Conservation (phyloP, 108 stramenopile species). For the Fragilariopsis cylindrus region DNA sequence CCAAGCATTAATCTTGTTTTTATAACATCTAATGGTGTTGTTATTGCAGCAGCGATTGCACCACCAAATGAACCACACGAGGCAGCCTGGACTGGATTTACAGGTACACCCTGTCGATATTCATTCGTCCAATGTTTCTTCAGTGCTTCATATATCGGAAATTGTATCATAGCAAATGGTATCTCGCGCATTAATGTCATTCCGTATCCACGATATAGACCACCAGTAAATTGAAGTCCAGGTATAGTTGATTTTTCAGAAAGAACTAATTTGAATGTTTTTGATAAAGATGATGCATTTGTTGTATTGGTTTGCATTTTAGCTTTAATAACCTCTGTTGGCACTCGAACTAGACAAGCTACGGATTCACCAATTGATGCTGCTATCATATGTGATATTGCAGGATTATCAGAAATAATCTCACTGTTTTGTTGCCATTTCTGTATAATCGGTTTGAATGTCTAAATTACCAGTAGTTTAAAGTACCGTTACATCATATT, state of each 20-base stretch:
- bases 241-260: conserved; percentile 49
- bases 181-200: conserved; percentile 90
- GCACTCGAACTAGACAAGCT: conserved; percentile 96
- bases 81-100: conserved; percentile 75
- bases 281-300: conserved; percentile 40
- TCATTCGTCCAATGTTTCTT: conserved; percentile 57
- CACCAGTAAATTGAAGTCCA: conserved; percentile 58
- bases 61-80: conserved; percentile 80
- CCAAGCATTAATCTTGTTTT: conserved; percentile 91
- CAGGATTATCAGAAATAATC: conserved; percentile 8
- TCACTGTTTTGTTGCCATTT: conserved; percentile 31
- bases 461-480: conserved; percentile 1
- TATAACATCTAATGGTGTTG: conserved; percentile 90
- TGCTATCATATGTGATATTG: conserved; percentile 83
- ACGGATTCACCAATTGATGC: conserved; percentile 92
- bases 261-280: conserved; percentile 59
- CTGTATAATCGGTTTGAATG: conserved; percentile 56
- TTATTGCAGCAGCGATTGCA: conserved; percentile 82
- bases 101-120: conserved; percentile 41
- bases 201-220: conserved; percentile 86
- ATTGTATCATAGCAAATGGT: conserved; percentile 90
- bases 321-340: conserved; percentile 97
- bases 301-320: conserved; percentile 89
- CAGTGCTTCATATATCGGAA: conserved; percentile 82
- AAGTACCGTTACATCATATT: no score